phyloP scores from a whole-genome alignment of 345 rosid species.

The Hibiscus trionum region DNA sequence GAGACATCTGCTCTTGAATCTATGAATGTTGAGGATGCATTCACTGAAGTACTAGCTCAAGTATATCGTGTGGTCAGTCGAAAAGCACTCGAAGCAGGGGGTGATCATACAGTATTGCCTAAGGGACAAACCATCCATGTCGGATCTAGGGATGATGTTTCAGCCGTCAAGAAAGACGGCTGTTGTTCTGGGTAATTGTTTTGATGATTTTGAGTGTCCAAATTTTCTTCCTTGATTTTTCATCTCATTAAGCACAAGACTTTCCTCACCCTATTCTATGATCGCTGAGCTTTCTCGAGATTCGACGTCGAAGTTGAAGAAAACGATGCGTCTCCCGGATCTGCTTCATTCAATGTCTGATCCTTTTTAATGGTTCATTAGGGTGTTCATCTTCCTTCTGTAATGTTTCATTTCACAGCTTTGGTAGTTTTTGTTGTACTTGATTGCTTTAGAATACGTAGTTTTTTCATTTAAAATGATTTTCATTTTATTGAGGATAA shows the following conservation, averaged over 20 bases:
- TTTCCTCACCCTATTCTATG: background rate
- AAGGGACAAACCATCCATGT: conserved; percentile 62
- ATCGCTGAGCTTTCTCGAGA: background rate
- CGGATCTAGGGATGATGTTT: conserved; percentile 59
- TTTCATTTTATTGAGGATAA: background rate
- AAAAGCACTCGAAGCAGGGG: conserved; percentile 53
- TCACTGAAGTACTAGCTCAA: conserved; percentile 68
- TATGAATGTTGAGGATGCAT: conserved; percentile 68
- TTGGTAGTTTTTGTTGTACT: conserved; percentile 2
- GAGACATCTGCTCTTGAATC: conserved; percentile 92
- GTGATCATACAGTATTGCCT: conserved; percentile 56
- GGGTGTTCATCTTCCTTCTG: background rate
- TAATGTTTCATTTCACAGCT: background rate
- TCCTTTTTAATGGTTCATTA: too few relatives aligned
- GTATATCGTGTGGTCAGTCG: conserved; percentile 65
- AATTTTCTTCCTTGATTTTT: background rate
- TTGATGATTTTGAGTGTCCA: background rate
- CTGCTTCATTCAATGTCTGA: too few relatives aligned
- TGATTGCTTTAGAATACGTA: background rate
- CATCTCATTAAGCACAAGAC: background rate
- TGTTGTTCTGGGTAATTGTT: conserved; percentile 43
- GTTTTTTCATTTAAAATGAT: background rate
- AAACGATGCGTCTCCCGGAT: too few relatives aligned
- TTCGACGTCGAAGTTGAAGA: background rate
- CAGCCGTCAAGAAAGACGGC: conserved; percentile 62